Percentiles rank a stretch among this genome's conserved stretches.
Conservation (phyloP, 139 green algal species). For the Micromonas pusilla region DNA sequence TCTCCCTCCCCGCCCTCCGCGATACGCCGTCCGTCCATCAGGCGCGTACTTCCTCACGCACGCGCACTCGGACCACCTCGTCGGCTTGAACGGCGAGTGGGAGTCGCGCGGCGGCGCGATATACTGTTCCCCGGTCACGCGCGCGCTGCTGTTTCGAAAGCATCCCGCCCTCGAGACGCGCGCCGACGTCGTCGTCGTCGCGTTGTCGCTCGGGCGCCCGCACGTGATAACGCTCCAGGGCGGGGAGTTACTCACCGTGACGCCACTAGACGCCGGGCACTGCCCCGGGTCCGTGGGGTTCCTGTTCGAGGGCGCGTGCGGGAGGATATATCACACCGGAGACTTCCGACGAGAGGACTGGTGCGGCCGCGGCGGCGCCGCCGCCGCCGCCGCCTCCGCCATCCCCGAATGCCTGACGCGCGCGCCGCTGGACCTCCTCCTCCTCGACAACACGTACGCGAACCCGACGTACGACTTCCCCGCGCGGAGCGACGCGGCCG, state of each 20-base stretch:
- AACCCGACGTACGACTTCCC: constrained; percentile 35
- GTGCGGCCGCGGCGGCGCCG: background rate
- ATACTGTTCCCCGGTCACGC: constrained; percentile 29
- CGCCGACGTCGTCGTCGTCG: background rate
- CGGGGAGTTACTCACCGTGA: constrained; percentile 20
- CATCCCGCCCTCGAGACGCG: background rate
- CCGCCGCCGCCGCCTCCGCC: background rate
- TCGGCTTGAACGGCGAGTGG: constrained; percentile 32
- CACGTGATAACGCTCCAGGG: background rate
- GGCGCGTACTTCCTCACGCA: constrained; percentile 40
- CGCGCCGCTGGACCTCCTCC: constrained; percentile 28
- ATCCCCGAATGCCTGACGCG: background rate
- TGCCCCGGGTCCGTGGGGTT: constrained; percentile 38
- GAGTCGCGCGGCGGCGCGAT: background rate
- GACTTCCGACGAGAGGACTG: constrained; percentile 36
- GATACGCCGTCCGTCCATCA: no score
- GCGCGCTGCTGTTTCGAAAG: constrained; percentile 3
- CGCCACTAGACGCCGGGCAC: constrained; percentile 32
- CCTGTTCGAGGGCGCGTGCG: constrained; percentile 32
- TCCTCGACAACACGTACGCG: constrained; percentile 44
- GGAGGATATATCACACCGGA: constrained; percentile 37
- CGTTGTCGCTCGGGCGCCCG: background rate
- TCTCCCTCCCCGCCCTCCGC: no score
- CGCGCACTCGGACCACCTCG: constrained; percentile 37
- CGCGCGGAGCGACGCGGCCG: constrained; percentile 10